Percentiles rank a stretch among this genome's conserved stretches.
Conservation (phyloP, 129 eudicot genomes). For the Flaveria trinervia region DNA sequence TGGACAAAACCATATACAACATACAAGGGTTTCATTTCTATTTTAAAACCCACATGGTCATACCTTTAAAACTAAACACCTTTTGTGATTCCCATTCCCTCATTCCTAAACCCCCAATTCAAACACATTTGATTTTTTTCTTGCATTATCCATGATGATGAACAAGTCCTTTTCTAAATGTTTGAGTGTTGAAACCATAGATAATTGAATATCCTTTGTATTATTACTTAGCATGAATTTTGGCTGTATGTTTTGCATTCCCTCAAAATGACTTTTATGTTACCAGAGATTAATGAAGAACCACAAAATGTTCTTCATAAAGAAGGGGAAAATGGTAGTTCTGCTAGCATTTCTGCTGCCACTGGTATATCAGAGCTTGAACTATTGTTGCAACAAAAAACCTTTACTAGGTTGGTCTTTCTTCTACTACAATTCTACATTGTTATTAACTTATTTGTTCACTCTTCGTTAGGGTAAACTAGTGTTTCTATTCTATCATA, state of each 20-base stretch:
- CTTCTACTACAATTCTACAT: background rate
- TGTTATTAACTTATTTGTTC: background rate
- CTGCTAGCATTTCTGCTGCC: slow-evolving; percentile 18
- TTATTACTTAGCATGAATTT: slow-evolving; percentile 8
- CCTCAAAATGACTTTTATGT: slow-evolving; percentile 32
- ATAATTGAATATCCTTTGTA: slow-evolving; percentile 9
- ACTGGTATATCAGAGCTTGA: slow-evolving; percentile 78
- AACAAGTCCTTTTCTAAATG: background rate
- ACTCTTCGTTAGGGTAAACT: background rate
- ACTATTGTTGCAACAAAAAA: slow-evolving; percentile 70
- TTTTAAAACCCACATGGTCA: background rate
- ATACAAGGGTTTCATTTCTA: background rate
- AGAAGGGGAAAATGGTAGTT: slow-evolving; percentile 40
- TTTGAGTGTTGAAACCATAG: slow-evolving; percentile 2
- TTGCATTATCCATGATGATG: background rate
- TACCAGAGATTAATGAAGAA: slow-evolving; percentile 48
- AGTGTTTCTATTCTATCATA: background rate
- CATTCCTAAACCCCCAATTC: background rate
- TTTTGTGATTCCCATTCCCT: background rate
- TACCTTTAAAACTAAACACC: background rate
- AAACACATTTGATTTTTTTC: background rate
- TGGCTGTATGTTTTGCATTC: slow-evolving; percentile 12
- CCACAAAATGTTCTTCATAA: slow-evolving; percentile 40
- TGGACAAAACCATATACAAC: background rate
- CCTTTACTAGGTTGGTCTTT: slow-evolving; percentile 72